Percentiles rank a stretch among this genome's conserved stretches.
Conservation (phyloP, 768 basidiomycete species). For the Tulasnella sp. region DNA sequence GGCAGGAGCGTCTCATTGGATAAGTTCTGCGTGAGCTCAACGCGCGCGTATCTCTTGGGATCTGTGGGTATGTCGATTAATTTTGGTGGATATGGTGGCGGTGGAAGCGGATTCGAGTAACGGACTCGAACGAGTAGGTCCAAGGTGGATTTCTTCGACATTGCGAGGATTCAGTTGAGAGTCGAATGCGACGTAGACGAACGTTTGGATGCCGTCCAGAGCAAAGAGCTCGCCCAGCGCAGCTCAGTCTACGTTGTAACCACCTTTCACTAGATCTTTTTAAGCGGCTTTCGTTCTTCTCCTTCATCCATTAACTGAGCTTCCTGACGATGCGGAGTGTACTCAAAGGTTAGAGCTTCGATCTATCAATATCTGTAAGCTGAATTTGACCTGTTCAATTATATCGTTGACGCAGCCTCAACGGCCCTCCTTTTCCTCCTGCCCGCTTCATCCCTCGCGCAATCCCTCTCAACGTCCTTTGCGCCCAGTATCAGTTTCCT, state of each 20-base stretch:
- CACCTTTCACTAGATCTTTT: not conserved
- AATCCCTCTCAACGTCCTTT: not conserved
- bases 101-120: constrained; percentile 86
- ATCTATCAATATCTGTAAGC: not conserved
- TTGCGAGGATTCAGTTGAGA: not conserved
- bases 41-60: constrained; percentile 74
- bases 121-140: constrained; percentile 89
- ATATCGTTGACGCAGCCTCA: not conserved
- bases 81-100: constrained; percentile 96
- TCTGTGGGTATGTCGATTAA: constrained; percentile 85
- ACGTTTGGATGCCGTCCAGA: not conserved
- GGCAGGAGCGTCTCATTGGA: constrained; percentile 76
- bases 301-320: too few species aligned
- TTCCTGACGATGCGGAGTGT: too few species aligned
- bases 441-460: not conserved
- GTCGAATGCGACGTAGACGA: not conserved
- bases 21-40: constrained; percentile 72
- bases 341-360: too few species aligned
- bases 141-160: constrained; percentile 33
- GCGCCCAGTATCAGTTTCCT: not conserved
- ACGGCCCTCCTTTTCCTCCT: constrained; percentile 2
- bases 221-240: not conserved
- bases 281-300: too few species aligned
- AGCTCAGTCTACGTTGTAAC: not conserved
- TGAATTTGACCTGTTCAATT: not conserved